Base-by-base conservation (phyloP, 73 alveolate species). In the Stentor coeruleus region DNA sequence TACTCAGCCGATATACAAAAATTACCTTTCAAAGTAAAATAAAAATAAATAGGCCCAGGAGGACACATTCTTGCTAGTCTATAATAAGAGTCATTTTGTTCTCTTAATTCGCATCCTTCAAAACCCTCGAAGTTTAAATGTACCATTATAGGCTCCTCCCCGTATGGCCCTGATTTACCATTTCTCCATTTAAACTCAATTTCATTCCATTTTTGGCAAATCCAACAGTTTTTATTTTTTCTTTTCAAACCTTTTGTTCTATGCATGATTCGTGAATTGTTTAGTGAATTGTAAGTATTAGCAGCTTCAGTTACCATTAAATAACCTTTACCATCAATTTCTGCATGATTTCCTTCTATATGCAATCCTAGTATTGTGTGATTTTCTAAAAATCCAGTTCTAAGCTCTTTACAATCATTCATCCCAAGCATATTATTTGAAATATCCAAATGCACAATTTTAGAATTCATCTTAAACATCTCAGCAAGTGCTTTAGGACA, bases 1-100 rank as follows among this genome's bases (percentile, higher is more conserved):
- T 49, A 49, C 6, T 6, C 6, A 49, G 66, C 66, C 6, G 66
- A 49, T 11, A 20, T 49, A 20, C 6, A 49, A 20, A 49, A 6
- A 11, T 49, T 49, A 11, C 66, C 66, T 11, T 49, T 20, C 6
- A 6, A 49, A 49, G 28, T 49, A 20, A 49, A 49, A 49, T 11
- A 49, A 49, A 49, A 49, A 49, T 20, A 11, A 49, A 49, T 49
- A 49, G 66, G 66, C 66, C 66, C 66, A 11, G 66, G 66, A 49
- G 66, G 66, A 49, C 66, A 49, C 66, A 49, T 49, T 49, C 66
- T 49, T 11, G 20, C 6, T 49, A 49, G 28, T 11, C 6, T 11
- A 49, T 20, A 11, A 11, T 49, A 6, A 49, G 28, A 11, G 6
- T 49, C 66, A 49, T 20, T 20, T 49, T 49, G 6, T 49, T 49